Conservation (phyloP, 202 grass and related monocot species). For the Brachypodium distachyon region DNA sequence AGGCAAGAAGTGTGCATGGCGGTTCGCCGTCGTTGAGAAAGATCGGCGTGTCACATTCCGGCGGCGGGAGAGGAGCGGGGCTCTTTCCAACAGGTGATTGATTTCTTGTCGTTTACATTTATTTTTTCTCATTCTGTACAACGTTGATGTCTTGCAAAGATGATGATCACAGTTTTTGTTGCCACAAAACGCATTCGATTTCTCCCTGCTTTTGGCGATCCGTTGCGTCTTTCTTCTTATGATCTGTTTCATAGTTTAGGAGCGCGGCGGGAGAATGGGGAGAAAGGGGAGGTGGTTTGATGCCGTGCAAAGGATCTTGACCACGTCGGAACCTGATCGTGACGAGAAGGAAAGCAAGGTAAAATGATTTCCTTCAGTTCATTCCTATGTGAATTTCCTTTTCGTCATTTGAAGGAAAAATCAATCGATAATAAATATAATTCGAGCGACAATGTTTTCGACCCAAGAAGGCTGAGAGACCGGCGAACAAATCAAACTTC, state of each 20-base stretch:
- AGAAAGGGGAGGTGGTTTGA: slow-evolving; percentile 66
- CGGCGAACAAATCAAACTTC: slow-evolving; percentile 2
- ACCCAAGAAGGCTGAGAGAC: not conserved
- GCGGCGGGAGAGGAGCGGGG: not conserved
- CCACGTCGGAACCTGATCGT: slow-evolving; percentile 8
- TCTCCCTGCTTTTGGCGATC: not conserved
- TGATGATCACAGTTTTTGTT: not conserved
- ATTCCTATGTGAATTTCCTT: not conserved
- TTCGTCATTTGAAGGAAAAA: not conserved
- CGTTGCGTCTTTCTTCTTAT: no score
- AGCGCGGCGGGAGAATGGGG: slow-evolving; percentile 29
- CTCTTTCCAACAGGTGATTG: not conserved
- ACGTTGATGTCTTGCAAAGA: not conserved
- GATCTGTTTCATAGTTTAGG: not conserved
- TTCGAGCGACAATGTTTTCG: not conserved
- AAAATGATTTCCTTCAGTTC: not conserved
- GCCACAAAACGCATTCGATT: not conserved
- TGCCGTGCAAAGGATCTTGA: slow-evolving; percentile 54
- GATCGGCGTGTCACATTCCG: not conserved
- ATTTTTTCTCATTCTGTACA: not conserved
- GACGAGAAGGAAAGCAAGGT: slow-evolving; percentile 39
- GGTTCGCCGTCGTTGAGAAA: slow-evolving; percentile 10
- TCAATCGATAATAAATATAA: not conserved
- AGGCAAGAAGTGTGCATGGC: not conserved
- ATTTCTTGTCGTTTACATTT: not conserved